Evolutionary conservation across 2,329 filamentous ascomycete species (phyloP).

Genomic region (Nemania diffusa): DNA sequence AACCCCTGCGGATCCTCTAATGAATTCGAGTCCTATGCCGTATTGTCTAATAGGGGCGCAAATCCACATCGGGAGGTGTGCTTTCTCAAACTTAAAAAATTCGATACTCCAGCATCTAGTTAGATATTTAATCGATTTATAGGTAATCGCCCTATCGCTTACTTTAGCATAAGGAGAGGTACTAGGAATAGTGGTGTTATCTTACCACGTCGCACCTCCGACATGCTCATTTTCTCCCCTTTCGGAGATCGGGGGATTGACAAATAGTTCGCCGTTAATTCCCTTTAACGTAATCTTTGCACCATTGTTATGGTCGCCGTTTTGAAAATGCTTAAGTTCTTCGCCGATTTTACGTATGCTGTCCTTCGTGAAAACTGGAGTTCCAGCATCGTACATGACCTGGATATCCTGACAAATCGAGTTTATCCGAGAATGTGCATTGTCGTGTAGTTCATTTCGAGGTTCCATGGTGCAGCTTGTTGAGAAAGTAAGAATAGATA

Average conservation of each 20-base stretch:
- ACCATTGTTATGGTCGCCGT: conserved; percentile 22
- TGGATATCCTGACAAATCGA: conserved; percentile 30
- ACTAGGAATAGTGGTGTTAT: conserved; percentile 22
- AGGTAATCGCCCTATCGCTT: conserved; percentile 31
- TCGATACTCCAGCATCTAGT: conserved; percentile 25
- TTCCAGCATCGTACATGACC: conserved; percentile 34
- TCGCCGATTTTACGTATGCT: conserved; percentile 33
- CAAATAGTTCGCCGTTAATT: conserved; percentile 31
- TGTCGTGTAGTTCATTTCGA: not conserved
- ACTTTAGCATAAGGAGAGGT: conserved; percentile 16
- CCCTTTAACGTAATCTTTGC: conserved; percentile 30
- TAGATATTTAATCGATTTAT: conserved; percentile 31
- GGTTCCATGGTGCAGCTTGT: conserved; percentile 23
- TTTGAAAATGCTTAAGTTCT: conserved; percentile 30
- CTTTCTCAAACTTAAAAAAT: conserved; percentile 23
- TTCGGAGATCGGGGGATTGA: conserved; percentile 20
- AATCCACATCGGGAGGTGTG: conserved; percentile 40
- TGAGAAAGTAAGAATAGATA: conserved; percentile 21
- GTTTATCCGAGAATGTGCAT: conserved; percentile 19
- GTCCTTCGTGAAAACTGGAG: conserved; percentile 36
- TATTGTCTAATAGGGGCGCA: conserved; percentile 22
- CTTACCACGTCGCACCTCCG: conserved; percentile 36
- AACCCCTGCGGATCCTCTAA: conserved; percentile 40
- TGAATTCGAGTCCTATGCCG: conserved; percentile 10
- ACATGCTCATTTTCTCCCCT: conserved; percentile 31